A percentile compares a stretch with the other conserved stretches of the same genome.
Conservation (phyloP, 805 yeast species). For the Hemisphaericaspora nanyangensis region DNA sequence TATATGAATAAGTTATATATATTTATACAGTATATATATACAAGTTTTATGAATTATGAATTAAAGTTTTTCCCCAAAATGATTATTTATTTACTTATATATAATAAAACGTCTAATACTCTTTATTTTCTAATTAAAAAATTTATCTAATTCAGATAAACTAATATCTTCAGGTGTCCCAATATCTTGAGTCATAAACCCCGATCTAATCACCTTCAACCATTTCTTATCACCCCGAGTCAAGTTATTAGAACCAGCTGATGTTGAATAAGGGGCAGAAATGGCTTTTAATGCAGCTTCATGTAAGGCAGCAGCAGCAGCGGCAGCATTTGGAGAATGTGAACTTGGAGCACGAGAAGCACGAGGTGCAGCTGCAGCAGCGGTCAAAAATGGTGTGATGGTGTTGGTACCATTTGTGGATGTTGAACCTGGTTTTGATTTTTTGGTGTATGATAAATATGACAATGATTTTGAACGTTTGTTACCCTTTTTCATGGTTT, state of each 20-base stretch:
- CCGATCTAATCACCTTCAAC: constrained; percentile 70
- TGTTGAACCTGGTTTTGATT: constrained; percentile 47
- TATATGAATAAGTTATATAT: too few species aligned
- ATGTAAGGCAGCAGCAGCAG: constrained; percentile 71
- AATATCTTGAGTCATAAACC: constrained; percentile 74
- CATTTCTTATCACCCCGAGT: constrained; percentile 50
- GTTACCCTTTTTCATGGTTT: constrained; percentile 36
- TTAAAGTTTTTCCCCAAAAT: too few species aligned
- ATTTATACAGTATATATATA: too few species aligned
- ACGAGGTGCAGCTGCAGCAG: constrained; percentile 82
- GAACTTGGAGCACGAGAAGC: constrained; percentile 59
- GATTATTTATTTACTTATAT: too few species aligned
- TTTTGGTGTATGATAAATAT: constrained; percentile 35
- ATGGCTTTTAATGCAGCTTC: constrained; percentile 60
- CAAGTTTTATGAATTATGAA: too few species aligned
- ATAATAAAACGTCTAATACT: too few species aligned
- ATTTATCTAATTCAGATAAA: constrained; percentile 56
- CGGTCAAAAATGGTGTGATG: too few species aligned
- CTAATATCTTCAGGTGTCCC: constrained; percentile 76
- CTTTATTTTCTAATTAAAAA: constrained; percentile 29
- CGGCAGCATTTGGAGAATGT: constrained; percentile 61
- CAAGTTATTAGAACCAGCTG: constrained; percentile 7
- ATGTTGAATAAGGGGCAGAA: constrained; percentile 17
- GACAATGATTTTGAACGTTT: constrained; percentile 67
- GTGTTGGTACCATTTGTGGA: too few species aligned